Conservation (phyloP, 306 rosid genomes). For the Pachyrhizus erosus region DNA sequence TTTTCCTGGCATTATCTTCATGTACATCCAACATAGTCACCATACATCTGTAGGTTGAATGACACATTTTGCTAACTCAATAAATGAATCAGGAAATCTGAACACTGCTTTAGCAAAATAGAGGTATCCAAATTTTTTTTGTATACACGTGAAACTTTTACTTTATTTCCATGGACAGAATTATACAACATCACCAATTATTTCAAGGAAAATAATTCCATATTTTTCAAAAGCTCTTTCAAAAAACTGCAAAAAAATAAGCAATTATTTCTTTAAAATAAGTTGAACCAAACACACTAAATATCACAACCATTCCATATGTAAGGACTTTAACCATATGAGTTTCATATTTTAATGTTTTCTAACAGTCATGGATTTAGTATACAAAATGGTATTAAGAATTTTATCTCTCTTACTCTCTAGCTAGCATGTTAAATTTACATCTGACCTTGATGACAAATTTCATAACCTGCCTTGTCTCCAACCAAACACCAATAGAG, state of each 20-base stretch:
- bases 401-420: not conserved
- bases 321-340: not conserved
- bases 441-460: not conserved
- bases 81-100: not conserved
- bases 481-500: not conserved
- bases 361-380: not conserved
- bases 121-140: not conserved
- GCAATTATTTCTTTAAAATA: not conserved
- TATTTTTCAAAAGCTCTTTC: not conserved
- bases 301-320: not conserved
- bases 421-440: not conserved
- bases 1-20: conserved; percentile 12
- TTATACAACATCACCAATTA: not conserved
- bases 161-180: not conserved
- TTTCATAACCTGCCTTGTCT: not conserved
- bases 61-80: conserved; percentile 9
- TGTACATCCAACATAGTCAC: conserved; percentile 40
- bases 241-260: not conserved
- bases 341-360: not conserved
- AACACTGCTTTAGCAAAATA: not conserved
- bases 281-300: not conserved
- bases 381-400: not conserved
- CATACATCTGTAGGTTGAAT: not conserved
- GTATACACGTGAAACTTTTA: not conserved
- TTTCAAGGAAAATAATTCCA: not conserved